Percentiles rank a stretch among this genome's conserved stretches.
Evolutionary conservation across 2,329 filamentous ascomycete species (phyloP).

Genomic region (Aspergillus unguis): DNA sequence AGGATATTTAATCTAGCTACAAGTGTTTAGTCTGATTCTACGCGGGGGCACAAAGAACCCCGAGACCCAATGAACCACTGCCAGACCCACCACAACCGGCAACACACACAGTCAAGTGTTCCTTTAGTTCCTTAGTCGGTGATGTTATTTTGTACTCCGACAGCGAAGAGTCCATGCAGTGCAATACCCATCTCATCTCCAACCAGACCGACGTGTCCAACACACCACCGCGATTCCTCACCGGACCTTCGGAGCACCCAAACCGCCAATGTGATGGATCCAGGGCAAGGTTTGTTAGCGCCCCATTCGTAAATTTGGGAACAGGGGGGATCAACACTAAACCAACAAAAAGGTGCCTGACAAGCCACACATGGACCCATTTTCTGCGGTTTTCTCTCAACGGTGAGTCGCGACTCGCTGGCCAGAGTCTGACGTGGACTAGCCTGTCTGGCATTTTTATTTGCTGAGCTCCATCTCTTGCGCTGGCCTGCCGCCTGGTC

Average conservation of each 20-base stretch:
- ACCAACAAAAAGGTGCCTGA: slow-evolving; percentile 12
- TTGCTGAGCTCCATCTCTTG: not conserved
- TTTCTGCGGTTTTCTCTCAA: too few relatives aligned
- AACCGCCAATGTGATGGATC: slow-evolving; percentile 2
- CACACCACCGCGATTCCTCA: not conserved
- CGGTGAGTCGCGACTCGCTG: too few relatives aligned
- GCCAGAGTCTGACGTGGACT: slow-evolving; percentile 10
- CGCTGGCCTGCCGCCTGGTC: not conserved
- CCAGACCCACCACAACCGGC: slow-evolving; percentile 5
- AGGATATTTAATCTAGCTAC: slow-evolving; percentile 13
- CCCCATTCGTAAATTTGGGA: not conserved
- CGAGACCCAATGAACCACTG: not conserved
- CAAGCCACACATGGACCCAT: not conserved
- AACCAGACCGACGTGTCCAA: slow-evolving; percentile 10
- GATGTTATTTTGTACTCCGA: not conserved
- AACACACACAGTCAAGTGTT: not conserved
- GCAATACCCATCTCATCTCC: slow-evolving; percentile 5
- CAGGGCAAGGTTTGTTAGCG: slow-evolving; percentile 10
- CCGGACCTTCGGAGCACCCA: not conserved
- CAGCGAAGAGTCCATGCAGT: not conserved
- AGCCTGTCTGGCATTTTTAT: not conserved
- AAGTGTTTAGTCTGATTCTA: not conserved
- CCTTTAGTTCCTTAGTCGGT: not conserved
- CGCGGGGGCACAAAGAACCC: not conserved
- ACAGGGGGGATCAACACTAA: slow-evolving; percentile 10